phyloP scores from a whole-genome alignment of 176 grass and related monocot species.

The Miscanthus lutarioriparius region DNA sequence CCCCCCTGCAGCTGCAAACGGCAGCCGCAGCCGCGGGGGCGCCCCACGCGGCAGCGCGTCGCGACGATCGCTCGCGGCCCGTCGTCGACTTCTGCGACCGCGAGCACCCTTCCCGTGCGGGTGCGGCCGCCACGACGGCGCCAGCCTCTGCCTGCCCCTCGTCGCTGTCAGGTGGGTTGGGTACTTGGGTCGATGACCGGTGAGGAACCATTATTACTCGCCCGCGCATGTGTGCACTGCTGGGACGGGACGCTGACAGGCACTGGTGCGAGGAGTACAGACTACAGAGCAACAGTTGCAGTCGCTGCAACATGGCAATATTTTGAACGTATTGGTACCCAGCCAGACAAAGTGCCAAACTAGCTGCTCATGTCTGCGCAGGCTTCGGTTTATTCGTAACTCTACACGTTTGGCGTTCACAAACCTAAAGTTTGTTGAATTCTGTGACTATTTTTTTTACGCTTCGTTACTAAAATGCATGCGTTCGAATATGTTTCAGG shows the following conservation, averaged over 20 bases:
- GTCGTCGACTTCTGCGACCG: background rate
- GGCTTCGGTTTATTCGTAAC: background rate
- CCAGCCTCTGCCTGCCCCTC: constrained; percentile 22
- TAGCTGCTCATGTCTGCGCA: background rate
- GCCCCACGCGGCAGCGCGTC: constrained; percentile 21
- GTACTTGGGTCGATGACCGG: constrained; percentile 12
- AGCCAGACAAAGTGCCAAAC: background rate
- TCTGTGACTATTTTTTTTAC: background rate
- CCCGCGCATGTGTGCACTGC: constrained; percentile 43
- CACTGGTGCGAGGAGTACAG: background rate
- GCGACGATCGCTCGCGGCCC: constrained; percentile 4
- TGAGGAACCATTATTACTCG: constrained; percentile 34
- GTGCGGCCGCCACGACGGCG: background rate
- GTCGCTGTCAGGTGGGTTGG: constrained; percentile 33
- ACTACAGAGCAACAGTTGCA: background rate
- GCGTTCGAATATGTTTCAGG: constrained; percentile 17
- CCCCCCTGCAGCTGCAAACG: constrained; percentile 16
- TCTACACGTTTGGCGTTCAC: background rate
- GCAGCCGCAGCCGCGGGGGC: background rate
- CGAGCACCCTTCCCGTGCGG: background rate
- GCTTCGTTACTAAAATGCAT: background rate
- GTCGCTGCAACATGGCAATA: background rate
- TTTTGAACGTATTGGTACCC: background rate
- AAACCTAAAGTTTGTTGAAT: background rate
- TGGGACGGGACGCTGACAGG: background rate